Conservation (phyloP, 495 filamentous ascomycete genomes). For the Oidiodendron maius region DNA sequence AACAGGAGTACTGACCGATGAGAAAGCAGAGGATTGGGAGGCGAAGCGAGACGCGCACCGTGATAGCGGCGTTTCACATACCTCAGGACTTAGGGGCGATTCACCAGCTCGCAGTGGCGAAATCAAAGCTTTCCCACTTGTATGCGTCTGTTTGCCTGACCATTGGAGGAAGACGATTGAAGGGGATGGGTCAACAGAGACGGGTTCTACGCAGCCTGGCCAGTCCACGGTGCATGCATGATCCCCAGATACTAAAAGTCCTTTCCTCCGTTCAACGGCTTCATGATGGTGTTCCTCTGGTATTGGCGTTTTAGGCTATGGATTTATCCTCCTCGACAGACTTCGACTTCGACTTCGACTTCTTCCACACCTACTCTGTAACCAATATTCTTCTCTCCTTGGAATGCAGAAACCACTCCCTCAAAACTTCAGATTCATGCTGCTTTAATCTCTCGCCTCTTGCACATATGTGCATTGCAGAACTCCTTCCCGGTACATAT, state of each 20-base stretch:
- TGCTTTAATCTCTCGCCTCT: no score
- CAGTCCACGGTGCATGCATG: conserved; percentile 5
- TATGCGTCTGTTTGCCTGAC: conserved; percentile 94
- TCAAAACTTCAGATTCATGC: conserved; percentile 6
- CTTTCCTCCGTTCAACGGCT: conserved; percentile 10
- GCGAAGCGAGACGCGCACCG: conserved; percentile 68
- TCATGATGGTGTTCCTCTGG: conserved; percentile 22
- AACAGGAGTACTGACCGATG: conserved; percentile 77
- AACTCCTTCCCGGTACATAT: conserved; percentile 5
- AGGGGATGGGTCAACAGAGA: conserved; percentile 62
- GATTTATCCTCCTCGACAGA: neutral
- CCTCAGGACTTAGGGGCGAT: conserved; percentile 55
- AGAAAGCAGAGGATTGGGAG: conserved; percentile 86
- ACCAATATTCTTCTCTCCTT: neutral
- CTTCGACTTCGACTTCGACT: neutral
- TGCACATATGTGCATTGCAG: no score
- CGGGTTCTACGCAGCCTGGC: conserved; percentile 35
- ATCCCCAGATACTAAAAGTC: neutral
- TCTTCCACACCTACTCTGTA: neutral
- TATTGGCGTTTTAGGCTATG: conserved; percentile 15
- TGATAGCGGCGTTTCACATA: conserved; percentile 89
- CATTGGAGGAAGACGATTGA: conserved; percentile 98
- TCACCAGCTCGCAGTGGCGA: conserved; percentile 71
- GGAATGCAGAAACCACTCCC: neutral
- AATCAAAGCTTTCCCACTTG: conserved; percentile 96